Percentiles rank a stretch among this genome's conserved stretches.
Evolutionary conservation across 2,329 filamentous ascomycete genomes (phyloP).

Genomic region (Colletotrichum horii): DNA sequence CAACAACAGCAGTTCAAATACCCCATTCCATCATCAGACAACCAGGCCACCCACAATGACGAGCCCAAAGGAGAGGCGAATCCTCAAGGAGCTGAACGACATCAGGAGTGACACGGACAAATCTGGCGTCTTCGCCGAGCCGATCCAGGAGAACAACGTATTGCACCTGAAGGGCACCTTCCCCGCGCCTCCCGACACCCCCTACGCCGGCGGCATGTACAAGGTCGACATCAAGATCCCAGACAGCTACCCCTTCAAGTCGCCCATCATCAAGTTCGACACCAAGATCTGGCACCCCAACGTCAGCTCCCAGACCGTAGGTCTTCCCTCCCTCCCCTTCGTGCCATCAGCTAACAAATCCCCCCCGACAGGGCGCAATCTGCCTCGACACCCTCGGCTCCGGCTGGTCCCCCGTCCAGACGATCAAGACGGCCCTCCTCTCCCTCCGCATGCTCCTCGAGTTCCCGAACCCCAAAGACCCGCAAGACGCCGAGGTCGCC

Average conservation of each 20-base stretch:
- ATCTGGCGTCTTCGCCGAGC: conserved; percentile 76
- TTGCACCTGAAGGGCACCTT: conserved; percentile 86
- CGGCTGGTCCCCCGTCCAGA: conserved; percentile 95
- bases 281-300: conserved; percentile 99
- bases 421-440: conserved; percentile 92
- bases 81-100: conserved; percentile 79
- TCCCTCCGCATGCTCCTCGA: conserved; percentile 93
- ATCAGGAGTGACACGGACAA: conserved; percentile 73
- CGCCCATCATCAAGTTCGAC: conserved; percentile 87
- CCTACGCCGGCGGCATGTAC: conserved; percentile 87
- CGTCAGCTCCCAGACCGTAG: conserved; percentile 88
- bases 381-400: conserved; percentile 90
- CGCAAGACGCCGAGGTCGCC: conserved; percentile 95
- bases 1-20: not conserved
- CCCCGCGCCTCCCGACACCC: conserved; percentile 86
- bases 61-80: conserved; percentile 60
- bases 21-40: not conserved
- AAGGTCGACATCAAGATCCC: conserved; percentile 87
- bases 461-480: conserved; percentile 93
- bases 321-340: conserved; percentile 33
- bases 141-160: conserved; percentile 71
- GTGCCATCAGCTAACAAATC: not conserved
- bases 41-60: conserved; percentile 41
- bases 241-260: conserved; percentile 89
- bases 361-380: conserved; percentile 80